Evolutionary conservation across 164 flowering plant genomes (phyloP).

Genomic region (Dillenia suffruticosa): DNA sequence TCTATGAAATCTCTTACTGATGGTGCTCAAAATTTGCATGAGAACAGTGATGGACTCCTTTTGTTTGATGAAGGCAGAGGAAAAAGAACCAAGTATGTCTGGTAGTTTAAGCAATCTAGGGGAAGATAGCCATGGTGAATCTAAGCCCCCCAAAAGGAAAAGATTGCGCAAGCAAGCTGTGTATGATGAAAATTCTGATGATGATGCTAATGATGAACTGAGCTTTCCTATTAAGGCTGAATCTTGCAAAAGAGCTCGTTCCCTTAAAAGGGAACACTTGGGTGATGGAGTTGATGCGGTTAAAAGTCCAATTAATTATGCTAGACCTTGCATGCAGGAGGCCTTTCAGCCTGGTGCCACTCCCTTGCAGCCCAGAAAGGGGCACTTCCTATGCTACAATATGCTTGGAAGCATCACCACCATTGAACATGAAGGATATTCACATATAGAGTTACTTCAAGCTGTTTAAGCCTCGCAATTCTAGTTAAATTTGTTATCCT

Average conservation of each 20-base stretch:
- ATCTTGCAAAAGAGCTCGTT: conserved; percentile 39
- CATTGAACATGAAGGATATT: conserved; percentile 73
- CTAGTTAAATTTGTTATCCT: too few species aligned
- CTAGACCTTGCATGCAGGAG: conserved; percentile 59
- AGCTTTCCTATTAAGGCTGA: conserved; percentile 35
- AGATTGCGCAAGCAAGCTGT: conserved; percentile 50
- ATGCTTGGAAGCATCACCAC: conserved; percentile 92
- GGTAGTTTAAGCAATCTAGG: conserved; percentile 71
- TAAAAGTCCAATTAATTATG: conserved; percentile 21
- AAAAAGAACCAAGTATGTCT: conserved; percentile 46
- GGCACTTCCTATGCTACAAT: conserved; percentile 86
- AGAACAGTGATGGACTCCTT: conserved; percentile 55
- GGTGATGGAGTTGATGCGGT: conserved; percentile 25
- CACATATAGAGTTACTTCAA: conserved; percentile 78
- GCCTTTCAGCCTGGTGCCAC: conserved; percentile 95
- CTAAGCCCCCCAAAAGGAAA: conserved; percentile 57
- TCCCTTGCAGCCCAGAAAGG: conserved; percentile 67
- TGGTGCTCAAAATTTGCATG: conserved; percentile 50
- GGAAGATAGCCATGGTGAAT: conserved; percentile 64
- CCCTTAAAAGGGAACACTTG: conserved; percentile 26
- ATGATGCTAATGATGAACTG: conserved; percentile 34
- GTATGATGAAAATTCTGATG: conserved; percentile 42
- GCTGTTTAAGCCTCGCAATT: too few species aligned
- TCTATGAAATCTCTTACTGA: conserved; percentile 91
- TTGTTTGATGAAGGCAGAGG: conserved; percentile 63